phyloP scores from a whole-genome alignment of 164 flowering plant species.

The Chimonanthus salicifolius region DNA sequence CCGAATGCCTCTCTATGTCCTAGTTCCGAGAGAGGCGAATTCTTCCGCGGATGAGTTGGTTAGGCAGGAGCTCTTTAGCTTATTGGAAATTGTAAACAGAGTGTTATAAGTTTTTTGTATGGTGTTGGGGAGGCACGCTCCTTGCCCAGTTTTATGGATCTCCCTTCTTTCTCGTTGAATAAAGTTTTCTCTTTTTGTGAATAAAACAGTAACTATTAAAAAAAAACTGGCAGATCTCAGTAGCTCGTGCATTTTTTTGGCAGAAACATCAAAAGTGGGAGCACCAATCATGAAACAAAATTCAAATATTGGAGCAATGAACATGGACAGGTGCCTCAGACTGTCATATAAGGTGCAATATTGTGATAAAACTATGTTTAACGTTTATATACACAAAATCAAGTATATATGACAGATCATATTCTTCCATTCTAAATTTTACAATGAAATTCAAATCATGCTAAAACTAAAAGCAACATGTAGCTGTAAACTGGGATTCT shows the following conservation, averaged over 20 bases:
- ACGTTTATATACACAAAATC: not conserved
- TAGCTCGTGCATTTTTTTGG: not conserved
- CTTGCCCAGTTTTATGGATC: no score
- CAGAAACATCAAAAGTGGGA: not conserved
- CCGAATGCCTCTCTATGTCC: no score
- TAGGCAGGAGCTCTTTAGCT: not conserved
- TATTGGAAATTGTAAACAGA: not conserved
- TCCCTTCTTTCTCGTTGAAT: no score
- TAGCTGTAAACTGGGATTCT: not conserved
- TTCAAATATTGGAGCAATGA: no score
- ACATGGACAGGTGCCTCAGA: no score
- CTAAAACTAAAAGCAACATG: not conserved
- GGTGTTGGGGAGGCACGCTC: no score
- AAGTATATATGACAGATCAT: not conserved
- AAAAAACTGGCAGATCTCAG: not conserved
- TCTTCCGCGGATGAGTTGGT: not conserved
- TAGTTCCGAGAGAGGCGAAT: no score
- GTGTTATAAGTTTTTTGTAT: not conserved
- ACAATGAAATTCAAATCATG: not conserved
- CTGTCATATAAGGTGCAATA: not conserved
- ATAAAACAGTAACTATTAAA: not conserved
- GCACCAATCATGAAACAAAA: not conserved
- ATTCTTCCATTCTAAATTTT: not conserved
- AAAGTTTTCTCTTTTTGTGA: no score
- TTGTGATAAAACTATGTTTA: no score